Percentiles rank a stretch among this genome's conserved stretches.
Evolutionary conservation across 1,139 yeast species (phyloP).

Genomic region (Taphrina wiesneri): DNA sequence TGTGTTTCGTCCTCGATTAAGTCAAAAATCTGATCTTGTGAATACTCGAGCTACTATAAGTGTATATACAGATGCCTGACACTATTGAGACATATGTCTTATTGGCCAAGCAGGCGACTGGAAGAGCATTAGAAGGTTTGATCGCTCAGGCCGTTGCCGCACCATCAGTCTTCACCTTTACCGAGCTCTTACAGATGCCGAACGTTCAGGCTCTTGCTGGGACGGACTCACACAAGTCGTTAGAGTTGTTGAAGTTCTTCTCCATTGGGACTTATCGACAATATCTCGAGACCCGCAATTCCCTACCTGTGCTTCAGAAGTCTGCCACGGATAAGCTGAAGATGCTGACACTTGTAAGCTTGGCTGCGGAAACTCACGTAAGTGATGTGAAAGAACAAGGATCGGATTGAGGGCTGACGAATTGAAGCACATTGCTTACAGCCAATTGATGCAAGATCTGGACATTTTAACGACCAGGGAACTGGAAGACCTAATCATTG

Average conservation of each 20-base stretch:
- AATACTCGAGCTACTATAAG: too few species aligned
- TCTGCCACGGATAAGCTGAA: constrained; percentile 11
- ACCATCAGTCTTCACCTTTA: constrained; percentile 11
- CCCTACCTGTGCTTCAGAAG: neutral
- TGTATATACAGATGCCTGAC: constrained; percentile 5
- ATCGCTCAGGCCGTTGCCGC: constrained; percentile 11
- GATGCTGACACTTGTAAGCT: constrained; percentile 14
- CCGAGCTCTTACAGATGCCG: constrained; percentile 2
- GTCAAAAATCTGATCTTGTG: too few species aligned
- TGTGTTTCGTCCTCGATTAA: neutral
- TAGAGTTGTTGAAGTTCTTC: constrained; percentile 11
- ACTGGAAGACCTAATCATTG: constrained; percentile 16
- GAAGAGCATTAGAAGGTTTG: constrained; percentile 15
- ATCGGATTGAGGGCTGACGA: neutral
- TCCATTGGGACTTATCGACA: constrained; percentile 21
- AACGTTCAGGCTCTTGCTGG: neutral
- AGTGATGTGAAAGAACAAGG: neutral
- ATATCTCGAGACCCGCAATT: neutral
- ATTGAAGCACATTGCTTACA: neutral
- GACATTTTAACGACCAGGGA: neutral
- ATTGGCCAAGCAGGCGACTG: constrained; percentile 32
- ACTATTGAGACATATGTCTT: constrained; percentile 7
- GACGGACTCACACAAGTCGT: neutral
- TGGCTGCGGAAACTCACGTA: constrained; percentile 14
- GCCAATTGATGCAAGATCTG: neutral